phyloP scores from a whole-genome alignment of 2,329 filamentous ascomycete genomes.

The Colletotrichum sp. region DNA sequence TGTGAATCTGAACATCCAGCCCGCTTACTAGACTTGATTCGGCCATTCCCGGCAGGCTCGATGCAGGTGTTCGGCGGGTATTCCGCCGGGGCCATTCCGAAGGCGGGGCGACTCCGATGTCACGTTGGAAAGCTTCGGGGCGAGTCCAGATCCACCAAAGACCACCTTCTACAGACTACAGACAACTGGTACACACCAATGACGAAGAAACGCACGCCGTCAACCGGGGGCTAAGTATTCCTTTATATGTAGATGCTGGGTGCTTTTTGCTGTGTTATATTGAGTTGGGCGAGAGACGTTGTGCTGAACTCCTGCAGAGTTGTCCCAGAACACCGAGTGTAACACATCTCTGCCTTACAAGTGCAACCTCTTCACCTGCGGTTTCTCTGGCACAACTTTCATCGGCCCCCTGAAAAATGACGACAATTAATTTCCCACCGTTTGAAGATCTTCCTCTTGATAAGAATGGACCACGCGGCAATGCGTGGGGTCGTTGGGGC shows the following conservation, averaged over 20 bases:
- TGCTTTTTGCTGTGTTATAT: neutral
- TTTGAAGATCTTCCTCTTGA: conserved; percentile 47
- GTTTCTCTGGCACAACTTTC: neutral
- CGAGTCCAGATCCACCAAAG: neutral
- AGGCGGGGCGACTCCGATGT: neutral
- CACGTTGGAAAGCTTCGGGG: neutral
- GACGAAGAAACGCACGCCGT: neutral
- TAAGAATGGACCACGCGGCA: conserved; percentile 52
- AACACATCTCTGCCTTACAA: neutral
- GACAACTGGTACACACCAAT: neutral
- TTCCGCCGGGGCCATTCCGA: neutral
- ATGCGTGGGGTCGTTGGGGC: conserved; percentile 62
- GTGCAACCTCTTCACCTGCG: neutral
- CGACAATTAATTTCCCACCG: neutral
- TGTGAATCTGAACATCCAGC: neutral
- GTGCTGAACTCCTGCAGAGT: neutral
- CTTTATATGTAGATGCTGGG: neutral
- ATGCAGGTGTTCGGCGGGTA: neutral
- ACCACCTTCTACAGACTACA: neutral
- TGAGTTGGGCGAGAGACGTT: neutral
- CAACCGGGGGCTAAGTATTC: neutral
- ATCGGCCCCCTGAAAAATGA: neutral
- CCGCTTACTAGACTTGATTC: neutral
- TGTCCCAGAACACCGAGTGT: neutral
- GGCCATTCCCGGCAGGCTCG: neutral